Percentiles rank a stretch among this genome's conserved stretches.
Evolutionary conservation across 306 rosid genomes (phyloP).

Genomic region (Parietaria judaica): DNA sequence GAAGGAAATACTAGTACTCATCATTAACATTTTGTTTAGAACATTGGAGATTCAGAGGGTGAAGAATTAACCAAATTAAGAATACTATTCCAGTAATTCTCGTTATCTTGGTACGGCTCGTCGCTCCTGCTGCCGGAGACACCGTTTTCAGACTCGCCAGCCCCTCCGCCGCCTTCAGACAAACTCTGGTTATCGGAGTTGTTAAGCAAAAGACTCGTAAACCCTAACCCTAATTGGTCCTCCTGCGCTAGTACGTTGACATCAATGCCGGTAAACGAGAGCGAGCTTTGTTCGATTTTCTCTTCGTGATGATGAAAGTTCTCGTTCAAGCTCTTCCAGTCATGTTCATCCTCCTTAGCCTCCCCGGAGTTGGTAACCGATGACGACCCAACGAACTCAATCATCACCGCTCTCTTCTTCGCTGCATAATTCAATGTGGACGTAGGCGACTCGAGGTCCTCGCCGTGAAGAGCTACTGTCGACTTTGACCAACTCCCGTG

Average conservation of each 20-base stretch:
- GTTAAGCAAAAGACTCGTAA: conserved; percentile 78
- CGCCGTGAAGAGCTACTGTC: conserved; percentile 23
- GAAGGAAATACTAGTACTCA: background rate
- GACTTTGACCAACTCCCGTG: background rate
- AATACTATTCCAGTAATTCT: conserved; percentile 89
- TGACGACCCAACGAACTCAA: conserved; percentile 62
- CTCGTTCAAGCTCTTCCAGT: conserved; percentile 42
- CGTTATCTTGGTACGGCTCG: conserved; percentile 61
- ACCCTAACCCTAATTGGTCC: conserved; percentile 59
- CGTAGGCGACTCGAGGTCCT: conserved; percentile 55
- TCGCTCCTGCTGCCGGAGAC: conserved; percentile 26
- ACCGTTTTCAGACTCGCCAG: conserved; percentile 46
- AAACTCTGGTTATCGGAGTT: conserved; percentile 51
- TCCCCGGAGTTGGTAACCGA: conserved; percentile 48
- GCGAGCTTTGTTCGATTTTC: conserved; percentile 30
- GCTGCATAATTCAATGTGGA: conserved; percentile 72
- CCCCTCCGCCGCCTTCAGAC: conserved; percentile 55
- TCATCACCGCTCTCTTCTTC: conserved; percentile 23
- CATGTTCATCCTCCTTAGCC: conserved; percentile 46
- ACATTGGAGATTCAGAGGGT: conserved; percentile 73
- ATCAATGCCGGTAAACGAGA: conserved; percentile 26
- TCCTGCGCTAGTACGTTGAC: background rate
- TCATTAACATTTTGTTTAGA: conserved; percentile 24
- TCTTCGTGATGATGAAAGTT: conserved; percentile 21
- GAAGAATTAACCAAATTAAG: conserved; percentile 90